Evolutionary conservation across 2,329 filamentous ascomycete species (phyloP).

Genomic region (Verticillium tricorpus): DNA sequence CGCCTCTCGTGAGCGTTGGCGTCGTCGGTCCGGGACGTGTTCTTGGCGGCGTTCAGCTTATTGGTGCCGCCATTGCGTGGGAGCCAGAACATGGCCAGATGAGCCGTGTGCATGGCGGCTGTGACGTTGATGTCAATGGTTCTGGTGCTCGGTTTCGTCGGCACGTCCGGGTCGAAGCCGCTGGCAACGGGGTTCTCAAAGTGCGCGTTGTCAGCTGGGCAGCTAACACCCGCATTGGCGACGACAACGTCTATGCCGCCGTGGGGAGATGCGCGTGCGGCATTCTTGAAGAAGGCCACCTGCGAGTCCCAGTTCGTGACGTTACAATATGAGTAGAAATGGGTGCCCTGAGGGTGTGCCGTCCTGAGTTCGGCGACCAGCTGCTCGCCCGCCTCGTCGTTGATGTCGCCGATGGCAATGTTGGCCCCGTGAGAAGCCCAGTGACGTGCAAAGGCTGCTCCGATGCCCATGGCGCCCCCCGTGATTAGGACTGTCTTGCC

Average conservation of each 20-base stretch:
- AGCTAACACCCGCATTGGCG: slow-evolving; percentile 60
- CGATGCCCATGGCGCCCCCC: slow-evolving; percentile 58
- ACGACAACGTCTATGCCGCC: slow-evolving; percentile 59
- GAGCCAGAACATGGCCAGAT: slow-evolving; percentile 59
- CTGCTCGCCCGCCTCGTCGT: slow-evolving; percentile 45
- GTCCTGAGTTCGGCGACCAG: slow-evolving; percentile 49
- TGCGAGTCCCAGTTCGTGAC: slow-evolving; percentile 63
- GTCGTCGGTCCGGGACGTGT: background rate
- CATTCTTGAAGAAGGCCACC: slow-evolving; percentile 57
- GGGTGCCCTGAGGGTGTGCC: slow-evolving; percentile 29
- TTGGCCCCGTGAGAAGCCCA: slow-evolving; percentile 55
- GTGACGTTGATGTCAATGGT: slow-evolving; percentile 59
- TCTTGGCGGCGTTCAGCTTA: background rate
- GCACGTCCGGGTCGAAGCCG: slow-evolving; percentile 32
- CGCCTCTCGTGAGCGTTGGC: slow-evolving; percentile 3
- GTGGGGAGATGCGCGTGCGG: slow-evolving; percentile 46
- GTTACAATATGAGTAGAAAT: slow-evolving; percentile 52
- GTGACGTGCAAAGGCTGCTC: slow-evolving; percentile 46
- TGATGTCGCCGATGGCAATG: slow-evolving; percentile 60
- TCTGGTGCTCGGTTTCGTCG: slow-evolving; percentile 40
- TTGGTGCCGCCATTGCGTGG: slow-evolving; percentile 31
- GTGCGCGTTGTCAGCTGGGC: slow-evolving; percentile 18
- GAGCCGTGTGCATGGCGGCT: slow-evolving; percentile 60
- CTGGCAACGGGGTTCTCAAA: slow-evolving; percentile 45
- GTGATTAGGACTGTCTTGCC: slow-evolving; percentile 60